Evolutionary conservation across 164 flowering plant genomes (phyloP).

Genomic region (Paratinospora sagittata): DNA sequence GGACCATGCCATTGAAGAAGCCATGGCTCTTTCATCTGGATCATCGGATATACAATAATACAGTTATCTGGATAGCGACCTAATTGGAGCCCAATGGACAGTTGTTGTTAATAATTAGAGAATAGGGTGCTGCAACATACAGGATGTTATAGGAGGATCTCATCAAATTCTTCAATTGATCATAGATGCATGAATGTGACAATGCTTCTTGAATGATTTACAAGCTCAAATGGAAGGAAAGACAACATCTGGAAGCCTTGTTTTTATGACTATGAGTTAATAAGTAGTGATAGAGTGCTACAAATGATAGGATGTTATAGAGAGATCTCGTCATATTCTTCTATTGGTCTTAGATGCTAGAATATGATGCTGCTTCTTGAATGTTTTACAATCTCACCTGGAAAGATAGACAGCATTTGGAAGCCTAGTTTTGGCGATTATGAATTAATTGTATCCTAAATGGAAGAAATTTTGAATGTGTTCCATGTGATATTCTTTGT

Average conservation of each 20-base stretch:
- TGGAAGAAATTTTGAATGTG: not conserved
- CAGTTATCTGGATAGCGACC: not conserved
- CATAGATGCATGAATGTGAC: not conserved
- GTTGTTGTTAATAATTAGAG: constrained; percentile 9
- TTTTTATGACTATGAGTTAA: not conserved
- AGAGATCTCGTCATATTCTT: not conserved
- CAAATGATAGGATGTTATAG: no score
- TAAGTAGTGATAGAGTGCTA: no score
- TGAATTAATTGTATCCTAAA: no score
- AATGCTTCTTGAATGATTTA: not conserved
- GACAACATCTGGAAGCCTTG: not conserved
- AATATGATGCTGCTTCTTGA: not conserved
- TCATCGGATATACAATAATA: constrained; percentile 17
- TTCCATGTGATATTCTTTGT: constrained; percentile 11
- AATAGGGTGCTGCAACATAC: not conserved
- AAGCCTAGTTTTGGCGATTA: not conserved
- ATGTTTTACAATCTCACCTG: constrained; percentile 2
- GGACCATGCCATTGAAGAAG: constrained; percentile 35
- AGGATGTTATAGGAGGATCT: not conserved
- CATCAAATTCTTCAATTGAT: not conserved
- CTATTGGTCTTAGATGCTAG: not conserved
- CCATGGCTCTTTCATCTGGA: constrained; percentile 21
- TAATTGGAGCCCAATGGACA: not conserved
- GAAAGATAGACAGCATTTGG: not conserved
- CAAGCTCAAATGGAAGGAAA: not conserved